Base-by-base conservation (phyloP, 2,329 filamentous ascomycete genomes). In the Fusarium secorum region DNA sequence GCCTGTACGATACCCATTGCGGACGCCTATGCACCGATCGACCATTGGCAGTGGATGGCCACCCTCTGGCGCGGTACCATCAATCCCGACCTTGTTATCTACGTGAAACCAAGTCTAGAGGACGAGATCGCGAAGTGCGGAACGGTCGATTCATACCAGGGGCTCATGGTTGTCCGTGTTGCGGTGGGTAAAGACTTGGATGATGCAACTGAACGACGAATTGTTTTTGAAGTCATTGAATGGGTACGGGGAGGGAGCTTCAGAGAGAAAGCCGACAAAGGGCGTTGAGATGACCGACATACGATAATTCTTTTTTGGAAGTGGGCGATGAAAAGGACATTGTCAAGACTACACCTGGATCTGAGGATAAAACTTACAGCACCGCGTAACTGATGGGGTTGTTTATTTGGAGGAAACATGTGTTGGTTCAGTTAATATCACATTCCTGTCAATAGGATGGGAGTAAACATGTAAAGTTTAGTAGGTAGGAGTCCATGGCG, bases 11-110 rank as follows among this genome's bases (percentile, higher is more conserved):
- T 95, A 45, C 91, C 92, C 3, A 94, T 97, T 72, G 83, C 86
- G 22, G 94, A 97, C 77, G 85, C 87, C 11, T 97, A 97, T 79
- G 88, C 89, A 20, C 90, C 93, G 0, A 87, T 92, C n/a, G 94
- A 97, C 75, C 95, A 98, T 82, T 98, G 95, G 94, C 93, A 97
- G 80, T 98, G 95, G 95, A 94, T 96, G 85, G 95, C 95, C 38
- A 95, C 93, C 45, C 87, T 98, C 26, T 98, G 95, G 95, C 90
- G 95, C 14, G 93, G 94, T 14, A 92, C 93, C 58, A 86, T 95
- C 2, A 93, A 92, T 0, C 90, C 95, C 0, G 95, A 98, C 79
- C 82, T 95, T 48, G 92, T 92, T 2, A 85, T 96, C 32, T 93
- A 92, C 76, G 86, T 92, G 22, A 85, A 84, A 75, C 74, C 78